Conservation (phyloP, 1,284 basidiomycete genomes). For the Chalciporus sp. region DNA sequence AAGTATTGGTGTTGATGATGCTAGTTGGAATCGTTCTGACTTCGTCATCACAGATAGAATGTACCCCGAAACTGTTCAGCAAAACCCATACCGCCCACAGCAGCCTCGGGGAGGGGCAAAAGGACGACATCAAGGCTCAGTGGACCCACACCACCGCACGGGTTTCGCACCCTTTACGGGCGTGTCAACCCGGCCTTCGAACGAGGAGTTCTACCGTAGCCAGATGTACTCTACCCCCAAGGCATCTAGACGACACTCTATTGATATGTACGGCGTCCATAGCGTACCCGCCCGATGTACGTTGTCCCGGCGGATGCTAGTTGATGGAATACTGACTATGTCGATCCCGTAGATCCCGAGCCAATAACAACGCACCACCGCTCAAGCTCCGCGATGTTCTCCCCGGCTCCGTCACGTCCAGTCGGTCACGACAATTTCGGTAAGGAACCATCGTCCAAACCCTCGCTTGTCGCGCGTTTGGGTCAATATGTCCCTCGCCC, state of each 20-base stretch:
- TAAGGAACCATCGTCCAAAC: constrained; percentile 4
- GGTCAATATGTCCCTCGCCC: constrained; percentile 10
- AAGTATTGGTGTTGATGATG: not conserved
- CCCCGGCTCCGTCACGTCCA: not conserved
- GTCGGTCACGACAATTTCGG: not conserved
- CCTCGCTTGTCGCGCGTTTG: constrained; percentile 10
- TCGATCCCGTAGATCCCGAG: constrained; percentile 9
- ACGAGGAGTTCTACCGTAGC: not conserved
- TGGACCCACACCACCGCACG: not conserved
- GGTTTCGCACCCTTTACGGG: not conserved
- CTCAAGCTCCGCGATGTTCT: not conserved
- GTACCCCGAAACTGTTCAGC: not conserved
- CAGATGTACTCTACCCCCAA: not conserved
- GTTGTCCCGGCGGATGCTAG: constrained; percentile 4
- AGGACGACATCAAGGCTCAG: not conserved
- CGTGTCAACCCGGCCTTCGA: not conserved
- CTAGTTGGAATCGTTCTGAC: constrained; percentile 1
- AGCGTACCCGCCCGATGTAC: not conserved
- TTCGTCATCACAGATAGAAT: constrained; percentile 9
- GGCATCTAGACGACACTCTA: not conserved
- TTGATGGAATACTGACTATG: not conserved
- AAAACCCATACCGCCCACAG: not conserved
- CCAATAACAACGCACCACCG: not conserved
- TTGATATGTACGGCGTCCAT: not conserved
- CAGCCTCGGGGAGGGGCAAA: not conserved